Conservation (phyloP, 192 early-diverging fungal genomes). For the Entrophospora sp. region DNA sequence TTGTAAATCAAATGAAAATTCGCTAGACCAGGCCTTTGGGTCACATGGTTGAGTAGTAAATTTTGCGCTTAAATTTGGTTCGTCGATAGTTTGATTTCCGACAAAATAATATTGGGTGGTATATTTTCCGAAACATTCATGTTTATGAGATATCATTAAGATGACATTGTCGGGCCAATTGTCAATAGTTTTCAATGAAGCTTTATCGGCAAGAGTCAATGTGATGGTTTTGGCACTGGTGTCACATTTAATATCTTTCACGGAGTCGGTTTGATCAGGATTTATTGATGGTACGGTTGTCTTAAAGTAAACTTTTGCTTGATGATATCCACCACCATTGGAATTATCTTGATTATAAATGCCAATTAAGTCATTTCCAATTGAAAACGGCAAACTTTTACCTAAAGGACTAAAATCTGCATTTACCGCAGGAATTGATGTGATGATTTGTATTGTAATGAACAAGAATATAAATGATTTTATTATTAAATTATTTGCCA, state of each 20-base stretch:
- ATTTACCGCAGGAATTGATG: no score
- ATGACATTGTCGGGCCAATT: constrained; percentile 3
- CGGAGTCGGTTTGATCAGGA: background rate
- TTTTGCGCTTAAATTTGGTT: background rate
- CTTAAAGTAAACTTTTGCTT: background rate
- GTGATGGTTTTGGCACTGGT: constrained; percentile 1
- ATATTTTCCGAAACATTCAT: background rate
- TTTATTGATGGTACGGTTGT: constrained; percentile 1
- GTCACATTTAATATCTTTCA: background rate
- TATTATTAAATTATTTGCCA: no score
- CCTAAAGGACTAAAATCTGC: no score
- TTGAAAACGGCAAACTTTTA: no score
- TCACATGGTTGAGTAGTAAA: constrained; percentile 4
- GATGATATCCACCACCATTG: background rate
- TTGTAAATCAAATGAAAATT: background rate
- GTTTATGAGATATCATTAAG: background rate
- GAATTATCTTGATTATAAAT: background rate
- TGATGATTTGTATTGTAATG: no score
- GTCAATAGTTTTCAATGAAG: background rate
- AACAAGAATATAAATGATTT: no score
- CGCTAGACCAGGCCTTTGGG: background rate
- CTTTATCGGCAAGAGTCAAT: background rate
- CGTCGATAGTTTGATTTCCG: background rate
- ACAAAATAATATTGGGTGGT: background rate
- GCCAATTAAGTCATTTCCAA: no score